These are phyloP conservation scores for Moesziomyces antarcticus DNA, from an alignment of 1,284 basidiomycete species.

Conservation along the genomic window DNA sequence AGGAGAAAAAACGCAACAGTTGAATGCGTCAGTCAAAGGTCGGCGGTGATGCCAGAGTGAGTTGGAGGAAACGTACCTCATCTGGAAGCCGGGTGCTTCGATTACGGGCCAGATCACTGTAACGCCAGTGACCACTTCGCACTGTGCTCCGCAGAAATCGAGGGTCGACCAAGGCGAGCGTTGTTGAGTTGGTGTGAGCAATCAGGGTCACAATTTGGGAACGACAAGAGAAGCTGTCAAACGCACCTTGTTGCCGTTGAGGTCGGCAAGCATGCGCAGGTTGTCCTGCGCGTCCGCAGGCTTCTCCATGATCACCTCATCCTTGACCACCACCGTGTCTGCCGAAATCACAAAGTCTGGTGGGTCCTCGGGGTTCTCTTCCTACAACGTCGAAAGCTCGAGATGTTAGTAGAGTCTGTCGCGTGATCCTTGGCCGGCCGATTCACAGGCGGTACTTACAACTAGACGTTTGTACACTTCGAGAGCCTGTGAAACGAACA, in stretches of 20 bases:
- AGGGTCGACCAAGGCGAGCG: background rate
- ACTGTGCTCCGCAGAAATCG: conserved; percentile 15
- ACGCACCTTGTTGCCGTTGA: conserved; percentile 72
- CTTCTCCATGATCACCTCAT: conserved; percentile 80
- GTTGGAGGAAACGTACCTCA: conserved; percentile 73
- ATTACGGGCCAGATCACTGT: conserved; percentile 81
- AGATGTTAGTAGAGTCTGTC: conserved; percentile 1
- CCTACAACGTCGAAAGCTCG: background rate
- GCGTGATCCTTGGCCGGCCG: background rate
- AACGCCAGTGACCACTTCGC: conserved; percentile 64
- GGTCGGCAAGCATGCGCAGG: conserved; percentile 83
- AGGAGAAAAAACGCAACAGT: background rate
- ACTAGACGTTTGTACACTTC: conserved; percentile 62
- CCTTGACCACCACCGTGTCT: conserved; percentile 63
- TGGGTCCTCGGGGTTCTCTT: conserved; percentile 79
- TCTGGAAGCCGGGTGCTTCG: conserved; percentile 84
- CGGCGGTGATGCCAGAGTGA: background rate
- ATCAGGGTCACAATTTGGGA: background rate
- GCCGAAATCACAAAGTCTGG: conserved; percentile 90
- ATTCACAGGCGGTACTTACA: conserved; percentile 23
- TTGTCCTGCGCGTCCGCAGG: conserved; percentile 84
- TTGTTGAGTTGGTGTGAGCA: background rate
- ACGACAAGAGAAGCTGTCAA: background rate
- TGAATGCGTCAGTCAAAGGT: background rate
- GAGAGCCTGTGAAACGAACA: conserved; percentile 57